phyloP scores from a whole-genome alignment of 495 filamentous ascomycete genomes.

The Trichocladium uniseriatum region DNA sequence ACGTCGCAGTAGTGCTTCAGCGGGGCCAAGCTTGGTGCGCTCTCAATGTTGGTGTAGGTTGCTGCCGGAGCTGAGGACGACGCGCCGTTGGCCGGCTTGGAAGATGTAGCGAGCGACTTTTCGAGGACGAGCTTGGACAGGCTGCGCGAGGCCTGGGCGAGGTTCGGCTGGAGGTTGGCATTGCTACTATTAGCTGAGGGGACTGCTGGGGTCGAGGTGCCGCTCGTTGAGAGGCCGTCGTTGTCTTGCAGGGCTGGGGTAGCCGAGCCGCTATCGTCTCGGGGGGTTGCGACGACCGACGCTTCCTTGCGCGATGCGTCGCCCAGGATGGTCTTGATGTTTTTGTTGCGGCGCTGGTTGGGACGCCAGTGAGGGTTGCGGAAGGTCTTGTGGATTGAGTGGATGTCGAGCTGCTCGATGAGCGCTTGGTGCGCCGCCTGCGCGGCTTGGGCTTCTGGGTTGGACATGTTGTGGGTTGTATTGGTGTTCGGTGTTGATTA shows the following conservation, averaged over 20 bases:
- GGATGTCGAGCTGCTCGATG: constrained; percentile 82
- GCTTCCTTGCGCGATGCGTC: constrained; percentile 80
- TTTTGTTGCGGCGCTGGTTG: constrained; percentile 92
- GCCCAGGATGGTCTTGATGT: constrained; percentile 91
- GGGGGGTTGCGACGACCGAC: constrained; percentile 64
- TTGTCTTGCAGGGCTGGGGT: constrained; percentile 51
- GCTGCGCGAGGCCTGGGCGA: constrained; percentile 75
- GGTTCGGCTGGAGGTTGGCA: constrained; percentile 50
- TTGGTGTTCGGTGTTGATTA: constrained; percentile 2
- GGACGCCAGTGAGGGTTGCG: constrained; percentile 84
- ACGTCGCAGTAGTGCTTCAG: constrained; percentile 86
- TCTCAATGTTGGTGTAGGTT: constrained; percentile 93
- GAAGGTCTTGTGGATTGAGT: constrained; percentile 71
- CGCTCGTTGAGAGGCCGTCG: constrained; percentile 46
- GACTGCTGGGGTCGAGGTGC: constrained; percentile 50
- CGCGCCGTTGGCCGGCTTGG: constrained; percentile 23
- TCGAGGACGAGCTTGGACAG: constrained; percentile 78
- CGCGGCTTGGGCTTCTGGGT: constrained; percentile 30
- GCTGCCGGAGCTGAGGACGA: constrained; percentile 52
- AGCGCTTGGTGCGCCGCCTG: constrained; percentile 48
- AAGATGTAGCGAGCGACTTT: constrained; percentile 37
- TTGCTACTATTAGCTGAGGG: constrained; percentile 24
- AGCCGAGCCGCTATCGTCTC: constrained; percentile 63
- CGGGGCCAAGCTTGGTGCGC: constrained; percentile 71
- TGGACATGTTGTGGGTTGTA: constrained; percentile 22